These are phyloP conservation scores for Selaginella moellendorffii DNA, from an alignment of 75 land plant genomes.

Conservation along the genomic window DNA sequence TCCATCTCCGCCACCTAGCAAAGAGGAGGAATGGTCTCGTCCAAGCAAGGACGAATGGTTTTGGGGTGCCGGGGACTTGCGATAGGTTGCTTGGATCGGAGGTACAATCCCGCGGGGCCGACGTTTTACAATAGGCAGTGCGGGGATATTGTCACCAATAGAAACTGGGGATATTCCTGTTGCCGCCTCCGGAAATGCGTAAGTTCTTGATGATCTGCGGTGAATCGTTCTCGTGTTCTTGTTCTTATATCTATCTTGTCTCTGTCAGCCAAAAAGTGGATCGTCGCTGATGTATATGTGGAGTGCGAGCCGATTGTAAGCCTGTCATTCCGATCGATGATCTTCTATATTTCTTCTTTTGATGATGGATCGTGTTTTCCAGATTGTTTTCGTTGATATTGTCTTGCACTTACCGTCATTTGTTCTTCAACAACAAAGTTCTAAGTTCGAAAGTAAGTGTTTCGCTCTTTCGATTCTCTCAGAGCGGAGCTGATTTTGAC, in stretches of 20 bases:
- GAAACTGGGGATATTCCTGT: constrained; percentile 13
- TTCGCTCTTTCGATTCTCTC: not conserved
- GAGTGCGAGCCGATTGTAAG: not conserved
- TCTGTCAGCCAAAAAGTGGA: not conserved
- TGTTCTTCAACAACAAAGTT: not conserved
- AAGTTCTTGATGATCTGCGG: not conserved
- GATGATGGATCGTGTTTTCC: too few species aligned
- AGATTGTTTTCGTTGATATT: not conserved
- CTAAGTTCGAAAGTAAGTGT: not conserved
- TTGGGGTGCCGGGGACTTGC: not conserved
- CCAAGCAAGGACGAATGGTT: too few species aligned
- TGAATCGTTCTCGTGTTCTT: not conserved
- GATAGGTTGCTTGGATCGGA: not conserved
- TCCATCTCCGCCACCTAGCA: not conserved
- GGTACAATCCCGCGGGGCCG: constrained; percentile 7
- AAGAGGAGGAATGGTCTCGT: too few species aligned
- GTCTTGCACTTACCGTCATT: not conserved
- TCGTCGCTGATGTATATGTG: not conserved
- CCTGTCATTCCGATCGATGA: not conserved
- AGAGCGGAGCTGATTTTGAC: not conserved
- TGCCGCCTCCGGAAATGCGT: constrained; percentile 11
- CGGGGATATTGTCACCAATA: constrained; percentile 16
- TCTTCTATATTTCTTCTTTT: too few species aligned
- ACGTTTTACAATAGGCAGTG: constrained; percentile 33
- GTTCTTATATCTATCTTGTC: not conserved